Conservation (phyloP, 768 basidiomycete genomes). For the Wakefieldia striispora region DNA sequence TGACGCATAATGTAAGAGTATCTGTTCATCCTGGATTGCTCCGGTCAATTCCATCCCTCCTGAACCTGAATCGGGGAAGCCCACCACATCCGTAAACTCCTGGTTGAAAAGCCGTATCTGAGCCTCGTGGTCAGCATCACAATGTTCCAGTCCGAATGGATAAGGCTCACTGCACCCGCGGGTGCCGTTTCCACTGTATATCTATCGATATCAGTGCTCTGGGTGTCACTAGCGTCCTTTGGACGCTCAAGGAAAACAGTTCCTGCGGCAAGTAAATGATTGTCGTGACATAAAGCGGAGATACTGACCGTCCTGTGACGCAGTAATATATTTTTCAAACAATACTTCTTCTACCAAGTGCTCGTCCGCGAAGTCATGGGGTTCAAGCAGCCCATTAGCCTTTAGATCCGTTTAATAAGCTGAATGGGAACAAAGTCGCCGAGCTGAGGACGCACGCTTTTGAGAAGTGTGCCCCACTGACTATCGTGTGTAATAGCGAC, state of each 20-base stretch:
- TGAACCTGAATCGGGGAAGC: background rate
- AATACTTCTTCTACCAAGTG: background rate
- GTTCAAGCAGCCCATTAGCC: background rate
- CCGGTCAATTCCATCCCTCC: background rate
- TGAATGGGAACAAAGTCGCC: background rate
- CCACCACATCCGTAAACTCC: slow-evolving; percentile 12
- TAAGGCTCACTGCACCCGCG: too few species aligned
- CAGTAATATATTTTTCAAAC: background rate
- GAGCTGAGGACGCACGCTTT: background rate
- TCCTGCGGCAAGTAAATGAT: background rate
- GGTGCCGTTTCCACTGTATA: too few species aligned
- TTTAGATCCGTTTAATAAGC: background rate
- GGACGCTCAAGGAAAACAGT: background rate
- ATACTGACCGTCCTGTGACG: background rate
- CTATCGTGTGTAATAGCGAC: slow-evolving; percentile 6
- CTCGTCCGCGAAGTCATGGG: background rate
- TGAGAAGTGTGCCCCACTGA: slow-evolving; percentile 2
- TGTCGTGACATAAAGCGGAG: too few species aligned
- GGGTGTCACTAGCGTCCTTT: too few species aligned
- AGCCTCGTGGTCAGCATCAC: background rate
- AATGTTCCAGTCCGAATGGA: too few species aligned
- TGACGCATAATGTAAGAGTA: too few species aligned
- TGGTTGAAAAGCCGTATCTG: background rate
- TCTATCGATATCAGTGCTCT: too few species aligned
- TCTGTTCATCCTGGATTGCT: slow-evolving; percentile 2